Evolutionary conservation across 1,284 basidiomycete species (phyloP), one percentile per base, ranked within the genome.

Genomic region (Leccinum pallidistipes): DNA sequence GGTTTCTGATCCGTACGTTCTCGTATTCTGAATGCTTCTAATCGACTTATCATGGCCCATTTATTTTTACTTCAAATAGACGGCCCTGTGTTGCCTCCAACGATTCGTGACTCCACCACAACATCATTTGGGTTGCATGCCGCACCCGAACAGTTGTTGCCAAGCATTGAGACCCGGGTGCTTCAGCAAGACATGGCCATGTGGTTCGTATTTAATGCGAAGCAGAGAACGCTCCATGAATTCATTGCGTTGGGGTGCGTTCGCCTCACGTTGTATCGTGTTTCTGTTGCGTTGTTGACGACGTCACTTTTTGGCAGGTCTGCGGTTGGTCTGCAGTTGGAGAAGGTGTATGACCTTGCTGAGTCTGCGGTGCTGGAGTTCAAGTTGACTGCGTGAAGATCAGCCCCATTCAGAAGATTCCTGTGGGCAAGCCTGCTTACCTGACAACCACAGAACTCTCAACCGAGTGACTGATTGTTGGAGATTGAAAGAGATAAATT

Each of bases 131-230:
- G 64, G 3, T 50, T 43, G 27, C 67, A 71, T 18, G 50, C 62
- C 24, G 66, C 70, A 10, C 74, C 74, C 0, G 65, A 69, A 43
- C 72, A 71, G 16, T 43, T 76, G 59, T 52, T 76, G 21, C 62
- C 70, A 5, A 75, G 72, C 64, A 73, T 72, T 51, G 74, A 70
- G 10, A 60, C 65, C 11, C 68, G 73, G 0, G 62, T 62, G 53
- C 74, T 73, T 59, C 63, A 74, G 49, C 67, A 64, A 43, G 75
- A 76, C 50, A 4, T 76, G 49, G 63, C 62, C 50, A 73, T 75
- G 74, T 69, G 67, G 68, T 16, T 69, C 11, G 3, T 66, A 24
- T 60, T 62, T 9, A 75, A 75, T 27, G 64, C 62, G 6, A 74
- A 66, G 58, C 69, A 74, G 52, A 67, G 71, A 12, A 64, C 62